Conservation (phyloP, 148 eudicot species). For the Beta vulgaris region DNA sequence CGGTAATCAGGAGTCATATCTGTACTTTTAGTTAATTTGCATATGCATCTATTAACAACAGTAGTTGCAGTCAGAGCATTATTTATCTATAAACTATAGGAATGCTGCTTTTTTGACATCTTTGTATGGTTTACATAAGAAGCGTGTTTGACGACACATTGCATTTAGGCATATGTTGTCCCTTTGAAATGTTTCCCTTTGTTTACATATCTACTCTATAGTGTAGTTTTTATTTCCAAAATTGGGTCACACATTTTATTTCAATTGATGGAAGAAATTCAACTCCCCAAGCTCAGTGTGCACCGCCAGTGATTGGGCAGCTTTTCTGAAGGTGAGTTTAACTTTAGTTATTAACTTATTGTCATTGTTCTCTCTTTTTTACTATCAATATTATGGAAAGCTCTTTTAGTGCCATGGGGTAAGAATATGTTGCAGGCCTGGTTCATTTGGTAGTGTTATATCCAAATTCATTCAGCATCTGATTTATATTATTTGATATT, state of each 20-base stretch:
- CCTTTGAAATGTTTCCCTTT: neutral
- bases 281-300: slow-evolving; percentile 92
- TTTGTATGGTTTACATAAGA: neutral
- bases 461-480: neutral
- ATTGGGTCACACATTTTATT: slow-evolving; percentile 15
- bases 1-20: neutral
- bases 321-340: slow-evolving; percentile 72
- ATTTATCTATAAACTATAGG: neutral
- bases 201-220: neutral
- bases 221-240: neutral
- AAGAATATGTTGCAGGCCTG: neutral
- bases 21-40: neutral
- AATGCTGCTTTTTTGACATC: neutral
- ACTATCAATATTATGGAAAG: neutral
- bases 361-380: neutral
- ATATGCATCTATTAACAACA: neutral
- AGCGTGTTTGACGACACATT: neutral
- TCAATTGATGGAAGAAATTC: slow-evolving; percentile 64
- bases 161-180: neutral
- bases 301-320: slow-evolving; percentile 82
- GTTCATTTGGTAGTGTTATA: neutral
- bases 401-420: neutral
- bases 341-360: neutral
- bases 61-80: neutral
- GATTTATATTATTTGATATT: neutral